Evolutionary conservation across 768 basidiomycete species (phyloP), one percentile per base, ranked within the genome.

Genomic region (Ephemerocybe angulata): DNA sequence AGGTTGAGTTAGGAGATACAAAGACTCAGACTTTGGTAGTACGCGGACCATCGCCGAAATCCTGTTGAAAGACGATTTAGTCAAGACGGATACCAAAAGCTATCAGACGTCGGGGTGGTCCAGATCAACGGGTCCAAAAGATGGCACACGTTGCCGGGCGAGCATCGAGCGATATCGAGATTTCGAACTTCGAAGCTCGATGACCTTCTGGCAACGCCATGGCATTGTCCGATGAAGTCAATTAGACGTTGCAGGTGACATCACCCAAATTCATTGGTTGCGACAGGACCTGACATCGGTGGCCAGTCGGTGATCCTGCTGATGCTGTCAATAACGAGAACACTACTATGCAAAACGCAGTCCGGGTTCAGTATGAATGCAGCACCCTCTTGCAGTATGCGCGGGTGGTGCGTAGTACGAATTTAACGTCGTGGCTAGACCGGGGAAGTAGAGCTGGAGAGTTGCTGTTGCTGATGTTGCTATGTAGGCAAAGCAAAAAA

Each of bases 171-270:
- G 27, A 25, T 10, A 30, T 28, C 46, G 46, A 17, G 27, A 4
- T 19, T 44, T 44, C 42, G 42, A 21, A 25, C 19, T 25, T 44
- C 25, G 19, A 21, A 21, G 6, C 19, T 13, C n/a, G 24, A 3
- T 4, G 3, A 22, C 15, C 21, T 17, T 13, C 8, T 44, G 24
- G 15, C 19, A 44, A 21, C 19, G 42, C 46, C 46, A 48, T 48
- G 46, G 46, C 21, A 48, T 15, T 48, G 27, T 17, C 46, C 46
- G 46, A 48, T 19, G 30, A 30, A 48, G 46, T 48, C 46, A 48
- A 30, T 28, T 30, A 48, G 28, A 28, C 46, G 21, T 22, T 21
- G 40, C 13, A 42, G 21, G 40, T 42, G 40, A 21, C 40, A 42
- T 42, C 40, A 42, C 40, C 21, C 40, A 42, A 13, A 6, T 42